Evolutionary conservation across 108 stramenopile genomes (phyloP).

Genomic region (Pseudonitzschia multiseries): DNA sequence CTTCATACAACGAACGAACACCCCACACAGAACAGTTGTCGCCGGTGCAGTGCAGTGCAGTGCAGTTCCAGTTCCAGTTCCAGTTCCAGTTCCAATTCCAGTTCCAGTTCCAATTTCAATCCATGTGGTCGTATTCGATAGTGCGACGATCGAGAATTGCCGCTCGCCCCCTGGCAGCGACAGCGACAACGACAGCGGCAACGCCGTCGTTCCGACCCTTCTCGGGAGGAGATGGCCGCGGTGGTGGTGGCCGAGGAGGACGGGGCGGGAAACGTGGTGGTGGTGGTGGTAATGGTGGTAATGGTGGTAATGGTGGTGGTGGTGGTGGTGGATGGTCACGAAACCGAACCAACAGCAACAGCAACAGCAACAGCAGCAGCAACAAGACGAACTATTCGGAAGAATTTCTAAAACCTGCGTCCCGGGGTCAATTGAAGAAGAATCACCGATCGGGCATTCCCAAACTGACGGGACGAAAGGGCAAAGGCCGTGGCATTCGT

Average conservation of each 20-base stretch:
- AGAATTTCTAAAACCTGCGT: constrained; percentile 42
- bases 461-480: constrained; percentile 54
- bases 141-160: constrained; percentile 5
- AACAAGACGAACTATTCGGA: constrained; percentile 43
- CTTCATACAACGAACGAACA: no score
- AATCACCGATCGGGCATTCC: constrained; percentile 66
- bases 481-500: constrained; percentile 53
- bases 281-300: no score
- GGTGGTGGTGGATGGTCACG: not conserved
- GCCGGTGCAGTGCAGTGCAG: no score
- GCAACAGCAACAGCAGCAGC: constrained; percentile 2
- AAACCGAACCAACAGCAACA: constrained; percentile 16
- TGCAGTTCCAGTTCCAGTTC: no score
- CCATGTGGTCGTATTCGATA: constrained; percentile 17
- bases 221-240: not conserved
- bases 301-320: not conserved
- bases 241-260: constrained; percentile 13
- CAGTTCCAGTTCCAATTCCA: no score
- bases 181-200: not conserved
- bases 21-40: no score
- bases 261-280: not conserved
- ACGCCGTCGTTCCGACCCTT: not conserved
- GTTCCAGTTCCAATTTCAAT: no score
- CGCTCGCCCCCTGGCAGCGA: constrained; percentile 1
- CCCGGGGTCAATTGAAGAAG: constrained; percentile 45